Conservation (phyloP, 495 filamentous ascomycete species). For the Staphylotrichum tortipilum region DNA sequence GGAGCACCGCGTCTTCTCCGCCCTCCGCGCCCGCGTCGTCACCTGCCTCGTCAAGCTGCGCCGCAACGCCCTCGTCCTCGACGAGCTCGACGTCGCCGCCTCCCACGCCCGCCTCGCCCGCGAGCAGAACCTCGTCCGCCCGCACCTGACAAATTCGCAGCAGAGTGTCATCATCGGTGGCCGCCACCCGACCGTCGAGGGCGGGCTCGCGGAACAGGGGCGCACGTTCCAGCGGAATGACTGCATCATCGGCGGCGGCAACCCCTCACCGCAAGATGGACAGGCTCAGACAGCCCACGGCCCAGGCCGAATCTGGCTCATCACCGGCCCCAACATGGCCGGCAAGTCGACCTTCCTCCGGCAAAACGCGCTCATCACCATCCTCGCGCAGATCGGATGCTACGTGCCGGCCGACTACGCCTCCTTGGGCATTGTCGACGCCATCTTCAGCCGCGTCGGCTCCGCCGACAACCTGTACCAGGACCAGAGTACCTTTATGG, state of each 20-base stretch:
- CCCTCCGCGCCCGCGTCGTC: slow-evolving; percentile 66
- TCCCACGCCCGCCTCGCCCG: slow-evolving; percentile 70
- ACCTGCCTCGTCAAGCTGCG: slow-evolving; percentile 71
- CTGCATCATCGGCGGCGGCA: slow-evolving; percentile 56
- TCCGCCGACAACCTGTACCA: slow-evolving; percentile 86
- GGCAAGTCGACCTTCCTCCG: slow-evolving; percentile 93
- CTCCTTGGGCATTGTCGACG: slow-evolving; percentile 78
- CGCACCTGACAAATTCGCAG: slow-evolving; percentile 52
- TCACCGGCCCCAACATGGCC: slow-evolving; percentile 98
- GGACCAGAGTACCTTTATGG: slow-evolving; percentile 94
- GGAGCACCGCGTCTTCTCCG: slow-evolving; percentile 64
- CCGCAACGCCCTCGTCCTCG: slow-evolving; percentile 78
- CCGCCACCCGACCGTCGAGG: slow-evolving; percentile 82
- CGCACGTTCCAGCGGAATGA: slow-evolving; percentile 80
- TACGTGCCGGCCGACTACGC: slow-evolving; percentile 86
- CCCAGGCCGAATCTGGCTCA: slow-evolving; percentile 67
- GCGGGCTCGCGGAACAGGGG: slow-evolving; percentile 69
- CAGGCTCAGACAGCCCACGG: background rate
- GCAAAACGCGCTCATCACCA: slow-evolving; percentile 87
- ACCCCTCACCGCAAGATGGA: background rate
- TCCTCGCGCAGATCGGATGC: slow-evolving; percentile 83
- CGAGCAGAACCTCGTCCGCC: slow-evolving; percentile 65
- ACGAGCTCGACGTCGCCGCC: slow-evolving; percentile 82
- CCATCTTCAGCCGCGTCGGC: slow-evolving; percentile 85
- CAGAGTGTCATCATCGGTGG: slow-evolving; percentile 59